Evolutionary conservation across 257 asterid genomes (phyloP).

Genomic region (Echites panduratus): DNA sequence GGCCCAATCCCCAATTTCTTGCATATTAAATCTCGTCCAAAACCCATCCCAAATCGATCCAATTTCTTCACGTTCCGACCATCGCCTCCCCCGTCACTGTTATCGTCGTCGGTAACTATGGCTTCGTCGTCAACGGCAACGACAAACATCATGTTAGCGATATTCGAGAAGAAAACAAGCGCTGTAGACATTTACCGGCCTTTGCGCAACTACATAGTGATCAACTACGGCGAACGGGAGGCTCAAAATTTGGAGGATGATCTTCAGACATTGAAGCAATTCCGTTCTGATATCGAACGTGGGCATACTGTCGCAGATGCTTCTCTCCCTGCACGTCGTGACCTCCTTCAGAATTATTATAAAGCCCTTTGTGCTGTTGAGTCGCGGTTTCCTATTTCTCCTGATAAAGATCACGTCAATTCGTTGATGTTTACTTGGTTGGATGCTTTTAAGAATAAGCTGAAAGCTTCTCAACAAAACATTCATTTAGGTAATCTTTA

Average conservation of each 20-base stretch:
- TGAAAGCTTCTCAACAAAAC: conserved; percentile 81
- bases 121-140: conserved; percentile 43
- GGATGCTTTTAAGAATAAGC: conserved; percentile 79
- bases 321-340: conserved; percentile 79
- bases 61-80: background rate
- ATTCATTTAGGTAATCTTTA: conserved; percentile 63
- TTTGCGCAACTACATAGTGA: conserved; percentile 68
- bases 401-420: conserved; percentile 77
- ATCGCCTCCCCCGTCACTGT: conserved; percentile 11
- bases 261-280: conserved; percentile 65
- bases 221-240: conserved; percentile 85
- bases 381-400: conserved; percentile 86
- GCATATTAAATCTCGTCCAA: background rate
- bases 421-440: conserved; percentile 80
- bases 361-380: conserved; percentile 94
- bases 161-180: conserved; percentile 81
- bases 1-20: background rate
- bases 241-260: conserved; percentile 89
- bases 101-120: conserved; percentile 32
- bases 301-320: conserved; percentile 39
- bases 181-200: conserved; percentile 81
- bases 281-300: conserved; percentile 69
- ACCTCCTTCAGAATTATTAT: conserved; percentile 73
- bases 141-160: conserved; percentile 71
- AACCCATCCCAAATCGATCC: background rate